These are phyloP conservation scores for Phytophthora brassicae DNA, from an alignment of 352 stramenopile species.

Conservation along the genomic window DNA sequence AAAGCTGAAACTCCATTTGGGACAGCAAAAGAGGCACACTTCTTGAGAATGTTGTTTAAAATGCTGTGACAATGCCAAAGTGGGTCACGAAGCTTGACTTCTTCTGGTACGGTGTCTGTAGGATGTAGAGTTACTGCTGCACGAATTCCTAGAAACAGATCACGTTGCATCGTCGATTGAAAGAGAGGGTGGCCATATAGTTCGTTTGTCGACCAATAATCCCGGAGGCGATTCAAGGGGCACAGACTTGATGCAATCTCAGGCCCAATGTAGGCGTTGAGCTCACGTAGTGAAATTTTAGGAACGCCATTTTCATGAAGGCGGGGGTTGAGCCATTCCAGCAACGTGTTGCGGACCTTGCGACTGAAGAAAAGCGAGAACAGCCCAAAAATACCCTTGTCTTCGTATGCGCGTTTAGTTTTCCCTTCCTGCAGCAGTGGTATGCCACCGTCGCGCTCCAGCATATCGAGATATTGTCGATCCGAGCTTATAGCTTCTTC, in stretches of 20 bases:
- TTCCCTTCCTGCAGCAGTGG: neutral
- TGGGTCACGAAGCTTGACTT: neutral
- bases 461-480: neutral
- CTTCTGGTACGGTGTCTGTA: neutral
- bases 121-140: neutral
- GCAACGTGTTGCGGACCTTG: neutral
- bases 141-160: conserved; percentile 3
- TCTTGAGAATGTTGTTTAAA: neutral
- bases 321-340: neutral
- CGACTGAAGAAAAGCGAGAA: neutral
- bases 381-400: neutral
- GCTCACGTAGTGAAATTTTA: neutral
- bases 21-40: neutral
- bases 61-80: conserved; percentile 5
- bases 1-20: neutral
- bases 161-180: neutral
- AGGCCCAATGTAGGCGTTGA: conserved; percentile 5
- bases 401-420: neutral
- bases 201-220: conserved; percentile 3
- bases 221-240: neutral
- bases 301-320: neutral
- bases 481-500: neutral
- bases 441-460: neutral
- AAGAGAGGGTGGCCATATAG: neutral
- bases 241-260: conserved; percentile 3